A percentile compares a stretch with the other conserved stretches of the same genome.
Evolutionary conservation across 345 rosid genomes (phyloP).

Genomic region (Eucalyptus pauciflora): DNA sequence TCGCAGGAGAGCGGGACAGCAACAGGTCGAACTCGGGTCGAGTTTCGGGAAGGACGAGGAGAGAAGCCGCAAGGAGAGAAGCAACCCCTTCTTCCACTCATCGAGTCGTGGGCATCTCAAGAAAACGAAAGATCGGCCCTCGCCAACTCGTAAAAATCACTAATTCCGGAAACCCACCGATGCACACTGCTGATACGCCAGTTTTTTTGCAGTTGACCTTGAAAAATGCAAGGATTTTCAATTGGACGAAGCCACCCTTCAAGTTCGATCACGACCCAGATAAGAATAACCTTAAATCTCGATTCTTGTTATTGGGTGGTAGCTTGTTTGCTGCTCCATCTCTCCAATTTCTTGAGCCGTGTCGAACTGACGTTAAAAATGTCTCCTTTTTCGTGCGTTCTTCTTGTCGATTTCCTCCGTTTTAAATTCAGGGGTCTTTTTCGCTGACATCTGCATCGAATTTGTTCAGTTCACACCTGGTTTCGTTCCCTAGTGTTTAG

Average conservation of each 20-base stretch:
- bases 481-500: not conserved
- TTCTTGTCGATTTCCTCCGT: not conserved
- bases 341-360: not conserved
- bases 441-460: not conserved
- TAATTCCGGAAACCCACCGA: not conserved
- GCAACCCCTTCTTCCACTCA: not conserved
- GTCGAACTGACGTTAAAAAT: not conserved
- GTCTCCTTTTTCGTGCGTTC: not conserved
- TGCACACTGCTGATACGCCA: not conserved
- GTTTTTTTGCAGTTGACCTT: not conserved
- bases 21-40: not conserved
- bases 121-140: not conserved
- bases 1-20: not conserved
- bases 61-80: not conserved
- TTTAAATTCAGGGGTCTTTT: not conserved
- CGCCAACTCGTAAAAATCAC: not conserved
- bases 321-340: not conserved
- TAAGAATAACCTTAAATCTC: not conserved
- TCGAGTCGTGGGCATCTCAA: not conserved
- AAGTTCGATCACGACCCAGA: not conserved
- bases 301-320: not conserved
- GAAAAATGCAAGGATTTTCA: not conserved
- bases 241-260: not conserved
- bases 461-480: not conserved
- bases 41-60: not conserved